phyloP scores from a whole-genome alignment of 108 stramenopile genomes.

The Hondaea fermentalgiana region DNA sequence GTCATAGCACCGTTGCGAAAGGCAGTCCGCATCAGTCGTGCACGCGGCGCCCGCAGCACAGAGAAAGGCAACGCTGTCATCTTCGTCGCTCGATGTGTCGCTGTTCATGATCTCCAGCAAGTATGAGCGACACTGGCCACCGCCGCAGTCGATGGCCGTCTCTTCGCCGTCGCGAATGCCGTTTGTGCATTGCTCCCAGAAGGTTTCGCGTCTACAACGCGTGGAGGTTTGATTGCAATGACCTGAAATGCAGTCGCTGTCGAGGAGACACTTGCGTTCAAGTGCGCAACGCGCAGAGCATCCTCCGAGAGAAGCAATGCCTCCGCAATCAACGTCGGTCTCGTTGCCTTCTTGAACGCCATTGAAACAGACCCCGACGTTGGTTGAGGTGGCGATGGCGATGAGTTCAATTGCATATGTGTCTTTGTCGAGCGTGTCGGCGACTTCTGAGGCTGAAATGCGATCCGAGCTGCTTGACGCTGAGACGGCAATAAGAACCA shows the following conservation, averaged over 20 bases:
- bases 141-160: constrained; percentile 9
- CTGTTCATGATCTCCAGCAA: background rate
- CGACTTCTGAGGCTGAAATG: background rate
- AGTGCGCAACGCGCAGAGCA: background rate
- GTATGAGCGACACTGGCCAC: background rate
- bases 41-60: background rate
- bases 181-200: background rate
- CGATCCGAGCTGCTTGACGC: background rate
- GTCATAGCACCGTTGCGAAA: background rate
- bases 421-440: background rate
- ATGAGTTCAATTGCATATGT: background rate
- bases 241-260: background rate
- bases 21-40: background rate
- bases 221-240: background rate
- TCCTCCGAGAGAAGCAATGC: background rate
- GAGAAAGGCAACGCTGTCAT: background rate
- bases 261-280: background rate
- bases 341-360: background rate
- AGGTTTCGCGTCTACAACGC: background rate
- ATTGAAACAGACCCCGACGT: background rate
- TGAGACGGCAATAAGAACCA: background rate
- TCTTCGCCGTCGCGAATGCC: constrained; percentile 4
- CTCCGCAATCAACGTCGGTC: background rate
- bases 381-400: background rate
- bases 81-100: background rate